phyloP scores from a whole-genome alignment of 352 stramenopile genomes.

The Phytophthora europaea region DNA sequence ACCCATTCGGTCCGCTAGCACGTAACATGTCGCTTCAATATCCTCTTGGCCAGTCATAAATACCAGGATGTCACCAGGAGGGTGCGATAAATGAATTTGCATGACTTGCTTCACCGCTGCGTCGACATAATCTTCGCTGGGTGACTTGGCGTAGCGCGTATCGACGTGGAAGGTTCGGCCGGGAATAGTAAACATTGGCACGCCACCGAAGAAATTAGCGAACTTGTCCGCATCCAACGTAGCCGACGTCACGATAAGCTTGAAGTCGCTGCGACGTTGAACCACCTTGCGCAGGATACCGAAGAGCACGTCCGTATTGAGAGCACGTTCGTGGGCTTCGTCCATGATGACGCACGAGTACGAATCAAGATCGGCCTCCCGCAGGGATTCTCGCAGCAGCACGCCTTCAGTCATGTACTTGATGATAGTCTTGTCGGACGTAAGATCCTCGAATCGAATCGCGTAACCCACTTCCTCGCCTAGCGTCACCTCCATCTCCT shows the following conservation, averaged over 20 bases:
- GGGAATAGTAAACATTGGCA: conserved; percentile 98
- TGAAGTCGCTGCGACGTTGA: conserved; percentile 90
- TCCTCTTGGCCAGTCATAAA: conserved; percentile 99
- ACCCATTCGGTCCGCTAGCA: conserved; percentile 96
- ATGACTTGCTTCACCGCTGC: conserved; percentile 98
- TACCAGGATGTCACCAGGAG: conserved; percentile 98
- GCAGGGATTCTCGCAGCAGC: conserved; percentile 94
- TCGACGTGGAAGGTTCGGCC: conserved; percentile 89
- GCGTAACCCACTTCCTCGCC: conserved; percentile 93
- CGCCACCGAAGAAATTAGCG: conserved; percentile 97
- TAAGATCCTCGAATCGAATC: conserved; percentile 97
- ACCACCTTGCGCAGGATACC: conserved; percentile 94
- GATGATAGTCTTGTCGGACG: conserved; percentile 95
- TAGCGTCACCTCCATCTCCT: conserved; percentile 96
- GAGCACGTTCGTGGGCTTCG: conserved; percentile 94
- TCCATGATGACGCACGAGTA: conserved; percentile 95
- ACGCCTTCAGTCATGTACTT: conserved; percentile 98
- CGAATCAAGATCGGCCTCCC: conserved; percentile 87
- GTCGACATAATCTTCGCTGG: conserved; percentile 98
- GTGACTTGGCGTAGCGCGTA: conserved; percentile 93
- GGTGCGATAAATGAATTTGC: conserved; percentile 98
- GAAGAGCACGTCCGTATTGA: conserved; percentile 97
- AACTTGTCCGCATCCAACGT: conserved; percentile 99
- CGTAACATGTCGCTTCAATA: conserved; percentile 96
- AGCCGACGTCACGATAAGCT: conserved; percentile 94